Evolutionary conservation across 768 basidiomycete genomes (phyloP).

Genomic region (Tulasnella sp.): DNA sequence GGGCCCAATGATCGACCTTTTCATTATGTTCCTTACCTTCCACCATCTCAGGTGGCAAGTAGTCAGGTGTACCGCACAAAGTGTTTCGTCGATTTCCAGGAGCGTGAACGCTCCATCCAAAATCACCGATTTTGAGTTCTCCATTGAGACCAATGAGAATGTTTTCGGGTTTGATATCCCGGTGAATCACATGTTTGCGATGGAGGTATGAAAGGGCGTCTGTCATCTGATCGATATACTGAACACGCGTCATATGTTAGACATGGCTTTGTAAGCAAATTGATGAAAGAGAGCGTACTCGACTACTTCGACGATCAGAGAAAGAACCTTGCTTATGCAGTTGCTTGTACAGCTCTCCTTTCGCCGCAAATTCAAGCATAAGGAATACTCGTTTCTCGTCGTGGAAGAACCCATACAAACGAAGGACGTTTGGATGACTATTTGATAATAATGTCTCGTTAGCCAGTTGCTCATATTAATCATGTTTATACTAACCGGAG

Average conservation of each 20-base stretch:
- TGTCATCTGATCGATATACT: constrained; percentile 39
- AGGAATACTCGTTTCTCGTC: constrained; percentile 31
- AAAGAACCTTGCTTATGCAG: constrained; percentile 28
- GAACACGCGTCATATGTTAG: not conserved
- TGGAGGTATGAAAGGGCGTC: constrained; percentile 36
- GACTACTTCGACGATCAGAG: constrained; percentile 27
- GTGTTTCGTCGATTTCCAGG: constrained; percentile 30
- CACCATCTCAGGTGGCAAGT: constrained; percentile 82
- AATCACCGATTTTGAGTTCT: constrained; percentile 41
- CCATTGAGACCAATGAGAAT: constrained; percentile 34
- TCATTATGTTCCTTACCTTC: constrained; percentile 81
- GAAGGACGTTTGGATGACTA: constrained; percentile 31
- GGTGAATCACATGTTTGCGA: constrained; percentile 36
- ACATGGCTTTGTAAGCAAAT: not conserved
- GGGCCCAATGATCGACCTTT: constrained; percentile 89
- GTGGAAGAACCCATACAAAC: constrained; percentile 32
- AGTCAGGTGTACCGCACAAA: constrained; percentile 36
- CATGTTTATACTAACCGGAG: constrained; percentile 24
- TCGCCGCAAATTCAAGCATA: constrained; percentile 30
- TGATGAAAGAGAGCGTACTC: constrained; percentile 21
- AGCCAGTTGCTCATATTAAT: not conserved
- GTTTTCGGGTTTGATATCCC: constrained; percentile 42
- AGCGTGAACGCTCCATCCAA: constrained; percentile 92
- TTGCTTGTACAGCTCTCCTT: constrained; percentile 32
- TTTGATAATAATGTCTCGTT: not conserved